Conservation (phyloP, 352 stramenopile genomes). For the Phytophthora sansomeana region DNA sequence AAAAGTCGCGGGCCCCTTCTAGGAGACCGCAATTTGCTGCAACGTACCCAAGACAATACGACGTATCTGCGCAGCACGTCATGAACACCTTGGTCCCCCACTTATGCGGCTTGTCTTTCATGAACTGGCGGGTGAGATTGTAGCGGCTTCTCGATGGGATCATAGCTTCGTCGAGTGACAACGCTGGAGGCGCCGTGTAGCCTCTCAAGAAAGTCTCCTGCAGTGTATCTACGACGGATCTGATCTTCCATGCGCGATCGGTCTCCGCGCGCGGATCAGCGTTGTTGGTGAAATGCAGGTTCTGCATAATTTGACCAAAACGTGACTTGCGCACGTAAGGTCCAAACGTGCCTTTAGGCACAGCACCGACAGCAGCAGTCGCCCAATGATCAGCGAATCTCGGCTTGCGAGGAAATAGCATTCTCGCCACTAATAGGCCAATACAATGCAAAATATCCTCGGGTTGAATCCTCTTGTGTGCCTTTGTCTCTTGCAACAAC, state of each 20-base stretch:
- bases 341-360: too few species aligned
- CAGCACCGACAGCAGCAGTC: too few species aligned
- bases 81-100: constrained; percentile 29
- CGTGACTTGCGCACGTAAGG: too few species aligned
- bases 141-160: constrained; percentile 7
- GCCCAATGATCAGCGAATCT: too few species aligned
- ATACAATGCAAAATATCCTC: too few species aligned
- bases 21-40: background rate
- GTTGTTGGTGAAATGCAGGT: constrained; percentile 19
- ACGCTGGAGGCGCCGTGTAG: constrained; percentile 4
- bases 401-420: too few species aligned
- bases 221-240: constrained; percentile 12
- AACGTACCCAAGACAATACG: constrained; percentile 20
- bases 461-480: too few species aligned
- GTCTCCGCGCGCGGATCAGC: background rate
- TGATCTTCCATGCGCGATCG: constrained; percentile 18
- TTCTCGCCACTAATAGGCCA: too few species aligned
- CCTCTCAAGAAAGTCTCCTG: background rate
- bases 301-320: constrained; percentile 23
- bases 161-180: constrained; percentile 28
- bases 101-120: constrained; percentile 30
- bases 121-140: constrained; percentile 16
- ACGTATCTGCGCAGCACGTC: constrained; percentile 21
- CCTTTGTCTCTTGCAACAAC: too few species aligned
- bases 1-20: background rate